Conservation (phyloP, 2,329 filamentous ascomycete species). For the Aspergillus neoniger region DNA sequence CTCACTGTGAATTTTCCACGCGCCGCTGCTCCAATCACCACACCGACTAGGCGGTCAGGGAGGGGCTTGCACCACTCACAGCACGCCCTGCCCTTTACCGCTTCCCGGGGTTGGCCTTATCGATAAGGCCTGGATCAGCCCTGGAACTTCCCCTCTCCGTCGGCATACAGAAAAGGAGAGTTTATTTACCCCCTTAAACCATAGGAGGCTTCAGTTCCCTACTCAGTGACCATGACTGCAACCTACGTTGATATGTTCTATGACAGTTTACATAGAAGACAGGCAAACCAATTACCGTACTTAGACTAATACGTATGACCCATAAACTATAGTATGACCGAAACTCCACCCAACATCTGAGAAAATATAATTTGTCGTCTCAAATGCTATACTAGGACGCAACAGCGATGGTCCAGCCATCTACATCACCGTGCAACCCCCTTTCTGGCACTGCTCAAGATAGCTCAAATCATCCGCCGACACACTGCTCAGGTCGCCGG, state of each 20-base stretch:
- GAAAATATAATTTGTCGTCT: not conserved
- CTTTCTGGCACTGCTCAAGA: slow-evolving; percentile 61
- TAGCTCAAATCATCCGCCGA: slow-evolving; percentile 75
- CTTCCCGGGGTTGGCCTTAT: slow-evolving; percentile 4
- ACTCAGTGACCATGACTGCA: not conserved
- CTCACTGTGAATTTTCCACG: slow-evolving; percentile 26
- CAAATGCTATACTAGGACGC: not conserved
- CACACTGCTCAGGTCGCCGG: slow-evolving; percentile 42
- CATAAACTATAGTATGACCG: too few species aligned
- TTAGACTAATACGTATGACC: too few species aligned
- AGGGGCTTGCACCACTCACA: not conserved
- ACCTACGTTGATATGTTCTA: too few species aligned
- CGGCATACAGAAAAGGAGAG: not conserved
- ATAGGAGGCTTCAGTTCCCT: not conserved
- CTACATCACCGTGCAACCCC: slow-evolving; percentile 56
- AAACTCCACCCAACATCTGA: not conserved
- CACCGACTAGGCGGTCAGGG: slow-evolving; percentile 18
- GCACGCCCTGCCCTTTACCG: not conserved
- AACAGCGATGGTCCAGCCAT: not conserved
- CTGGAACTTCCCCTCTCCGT: not conserved
- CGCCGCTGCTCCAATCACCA: slow-evolving; percentile 27
- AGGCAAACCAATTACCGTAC: too few species aligned
- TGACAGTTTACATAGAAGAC: too few species aligned
- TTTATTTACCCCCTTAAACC: not conserved
- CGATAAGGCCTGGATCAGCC: slow-evolving; percentile 2